phyloP scores from a whole-genome alignment of 2,329 filamentous ascomycete species.

The Thermothelomyces thermophilus region DNA sequence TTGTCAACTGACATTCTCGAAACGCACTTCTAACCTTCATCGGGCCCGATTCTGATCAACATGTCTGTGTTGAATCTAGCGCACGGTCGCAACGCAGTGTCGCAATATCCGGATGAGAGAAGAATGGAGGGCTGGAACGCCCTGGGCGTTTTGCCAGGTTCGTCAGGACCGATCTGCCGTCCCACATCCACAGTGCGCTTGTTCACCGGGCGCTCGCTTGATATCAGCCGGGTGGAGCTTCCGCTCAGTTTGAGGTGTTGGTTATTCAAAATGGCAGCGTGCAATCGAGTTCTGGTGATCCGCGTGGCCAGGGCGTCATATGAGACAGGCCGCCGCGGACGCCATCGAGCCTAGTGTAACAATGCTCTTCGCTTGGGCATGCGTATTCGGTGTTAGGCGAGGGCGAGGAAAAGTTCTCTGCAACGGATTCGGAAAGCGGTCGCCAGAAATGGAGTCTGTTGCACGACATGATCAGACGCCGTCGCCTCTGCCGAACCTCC shows the following conservation, averaged over 20 bases:
- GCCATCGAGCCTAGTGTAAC: neutral
- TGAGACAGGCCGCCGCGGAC: neutral
- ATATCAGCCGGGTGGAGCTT: neutral
- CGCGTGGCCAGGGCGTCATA: neutral
- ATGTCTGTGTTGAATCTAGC: neutral
- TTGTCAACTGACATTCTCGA: neutral
- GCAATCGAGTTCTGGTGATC: neutral
- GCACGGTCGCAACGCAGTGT: constrained; percentile 1
- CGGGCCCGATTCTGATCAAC: neutral
- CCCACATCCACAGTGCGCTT: neutral
- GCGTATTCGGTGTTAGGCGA: neutral
- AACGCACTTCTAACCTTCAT: constrained; percentile 3
- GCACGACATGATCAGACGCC: constrained; percentile 10
- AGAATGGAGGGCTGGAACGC: neutral
- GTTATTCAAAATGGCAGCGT: neutral
- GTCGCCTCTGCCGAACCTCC: constrained; percentile 5
- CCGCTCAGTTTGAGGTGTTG: neutral
- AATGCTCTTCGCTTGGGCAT: neutral
- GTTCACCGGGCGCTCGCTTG: neutral
- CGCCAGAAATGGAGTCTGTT: constrained; percentile 4
- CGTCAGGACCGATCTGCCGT: neutral
- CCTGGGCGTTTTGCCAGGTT: neutral
- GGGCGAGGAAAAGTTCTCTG: neutral
- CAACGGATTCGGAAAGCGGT: constrained; percentile 4
- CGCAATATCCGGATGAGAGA: neutral